These are phyloP conservation scores for Brasenia schreberi DNA, from an alignment of 164 flowering plant genomes.

Conservation along the genomic window DNA sequence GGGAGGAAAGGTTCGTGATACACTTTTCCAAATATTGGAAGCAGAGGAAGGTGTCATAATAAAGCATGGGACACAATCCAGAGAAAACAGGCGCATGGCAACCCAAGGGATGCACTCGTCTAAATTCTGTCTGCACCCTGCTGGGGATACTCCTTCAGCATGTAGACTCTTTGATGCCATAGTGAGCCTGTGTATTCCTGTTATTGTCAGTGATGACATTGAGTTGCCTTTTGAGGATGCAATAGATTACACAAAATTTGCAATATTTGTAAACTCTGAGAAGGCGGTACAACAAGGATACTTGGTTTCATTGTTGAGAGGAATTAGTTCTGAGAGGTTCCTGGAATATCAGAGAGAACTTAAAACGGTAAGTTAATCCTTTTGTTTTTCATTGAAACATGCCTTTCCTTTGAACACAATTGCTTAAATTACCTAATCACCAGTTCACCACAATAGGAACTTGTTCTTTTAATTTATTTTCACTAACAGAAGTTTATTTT, in stretches of 20 bases:
- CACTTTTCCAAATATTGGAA: slow-evolving; percentile 81
- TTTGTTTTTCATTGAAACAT: background rate
- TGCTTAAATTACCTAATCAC: too few species aligned
- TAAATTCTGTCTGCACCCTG: slow-evolving; percentile 93
- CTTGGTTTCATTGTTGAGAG: slow-evolving; percentile 46
- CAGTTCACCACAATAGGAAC: too few species aligned
- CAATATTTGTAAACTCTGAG: slow-evolving; percentile 61
- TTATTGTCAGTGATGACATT: slow-evolving; percentile 73
- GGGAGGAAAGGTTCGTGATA: slow-evolving; percentile 95
- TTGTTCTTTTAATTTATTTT: too few species aligned
- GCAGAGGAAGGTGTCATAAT: slow-evolving; percentile 58
- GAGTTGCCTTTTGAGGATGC: slow-evolving; percentile 97
- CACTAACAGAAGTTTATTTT: too few species aligned
- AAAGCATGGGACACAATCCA: slow-evolving; percentile 92
- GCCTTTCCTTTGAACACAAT: background rate
- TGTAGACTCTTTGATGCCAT: slow-evolving; percentile 97
- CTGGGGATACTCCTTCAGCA: slow-evolving; percentile 99
- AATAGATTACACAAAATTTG: slow-evolving; percentile 75
- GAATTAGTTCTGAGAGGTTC: slow-evolving; percentile 34
- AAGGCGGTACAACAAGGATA: slow-evolving; percentile 60
- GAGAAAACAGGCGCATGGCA: slow-evolving; percentile 92
- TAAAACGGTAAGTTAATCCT: slow-evolving; percentile 31
- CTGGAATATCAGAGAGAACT: slow-evolving; percentile 63
- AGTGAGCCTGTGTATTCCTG: slow-evolving; percentile 92
- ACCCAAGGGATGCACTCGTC: slow-evolving; percentile 93